Evolutionary conservation across 2,329 filamentous ascomycete genomes (phyloP).

Genomic region (Scopulariopsis brevicaulis): DNA sequence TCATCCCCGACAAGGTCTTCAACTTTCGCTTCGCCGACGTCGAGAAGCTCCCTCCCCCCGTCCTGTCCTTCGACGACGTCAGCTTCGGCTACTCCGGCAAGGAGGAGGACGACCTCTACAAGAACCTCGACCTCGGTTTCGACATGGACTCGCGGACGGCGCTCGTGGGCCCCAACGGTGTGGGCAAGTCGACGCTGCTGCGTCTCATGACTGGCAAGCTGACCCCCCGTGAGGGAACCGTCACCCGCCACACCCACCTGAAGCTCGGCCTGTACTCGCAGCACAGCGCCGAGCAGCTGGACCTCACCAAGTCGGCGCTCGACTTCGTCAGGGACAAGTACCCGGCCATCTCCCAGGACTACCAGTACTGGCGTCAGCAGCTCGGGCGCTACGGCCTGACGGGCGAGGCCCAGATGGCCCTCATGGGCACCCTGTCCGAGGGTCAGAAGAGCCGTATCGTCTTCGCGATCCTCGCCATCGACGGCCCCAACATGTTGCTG

Average conservation of each 20-base stretch:
- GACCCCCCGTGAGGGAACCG: conserved; percentile 67
- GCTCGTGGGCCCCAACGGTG: conserved; percentile 96
- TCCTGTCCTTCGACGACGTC: conserved; percentile 91
- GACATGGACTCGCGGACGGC: conserved; percentile 99
- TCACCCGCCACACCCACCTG: conserved; percentile 91
- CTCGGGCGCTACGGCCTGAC: conserved; percentile 88
- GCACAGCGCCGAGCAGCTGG: conserved; percentile 96
- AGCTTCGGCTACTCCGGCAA: conserved; percentile 97
- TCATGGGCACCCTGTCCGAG: conserved; percentile 97
- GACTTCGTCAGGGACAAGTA: conserved; percentile 99
- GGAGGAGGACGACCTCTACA: conserved; percentile 82
- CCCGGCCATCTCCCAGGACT: conserved; percentile 78
- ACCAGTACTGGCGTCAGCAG: conserved; percentile 99
- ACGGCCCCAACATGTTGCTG: conserved; percentile 92
- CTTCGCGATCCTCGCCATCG: conserved; percentile 90
- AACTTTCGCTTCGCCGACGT: conserved; percentile 98
- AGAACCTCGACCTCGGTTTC: conserved; percentile 93
- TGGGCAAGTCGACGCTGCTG: conserved; percentile 94
- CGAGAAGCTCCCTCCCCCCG: conserved; percentile 96
- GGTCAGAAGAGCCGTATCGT: conserved; percentile 98
- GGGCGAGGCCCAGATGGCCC: conserved; percentile 86
- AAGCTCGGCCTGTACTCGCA: conserved; percentile 98
- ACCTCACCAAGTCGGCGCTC: conserved; percentile 92
- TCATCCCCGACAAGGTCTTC: conserved; percentile 77
- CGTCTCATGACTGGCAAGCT: conserved; percentile 95